Conservation (phyloP, 2,329 filamentous ascomycete species). For the Phialophora macrospora region DNA sequence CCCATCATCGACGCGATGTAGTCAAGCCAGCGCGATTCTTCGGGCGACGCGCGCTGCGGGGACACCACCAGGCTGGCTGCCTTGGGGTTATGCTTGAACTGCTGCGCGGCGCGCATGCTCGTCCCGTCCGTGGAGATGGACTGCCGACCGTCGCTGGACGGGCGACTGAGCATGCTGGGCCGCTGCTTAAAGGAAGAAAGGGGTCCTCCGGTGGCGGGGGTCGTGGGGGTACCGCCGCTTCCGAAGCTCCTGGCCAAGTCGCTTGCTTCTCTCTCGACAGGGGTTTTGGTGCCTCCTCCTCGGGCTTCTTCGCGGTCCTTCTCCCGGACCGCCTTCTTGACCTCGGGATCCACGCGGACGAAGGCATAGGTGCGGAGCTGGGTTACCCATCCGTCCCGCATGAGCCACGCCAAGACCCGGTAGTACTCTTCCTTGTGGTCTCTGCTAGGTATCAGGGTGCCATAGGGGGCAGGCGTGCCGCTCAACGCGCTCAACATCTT, state of each 20-base stretch:
- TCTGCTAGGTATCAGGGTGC: conserved; percentile 81
- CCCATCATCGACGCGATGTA: conserved; percentile 46
- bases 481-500: conserved; percentile 87
- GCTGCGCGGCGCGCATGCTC: conserved; percentile 23
- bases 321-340: conserved; percentile 78
- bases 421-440: conserved; percentile 87
- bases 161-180: conserved; percentile 34
- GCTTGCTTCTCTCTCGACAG: conserved; percentile 20
- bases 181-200: conserved; percentile 29
- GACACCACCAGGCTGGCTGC: conserved; percentile 66
- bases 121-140: conserved; percentile 36
- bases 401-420: conserved; percentile 88
- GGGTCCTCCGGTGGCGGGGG: conserved; percentile 9
- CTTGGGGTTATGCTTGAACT: conserved; percentile 33
- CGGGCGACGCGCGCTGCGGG: conserved; percentile 76
- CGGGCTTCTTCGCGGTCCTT: conserved; percentile 47
- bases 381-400: conserved; percentile 90
- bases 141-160: conserved; percentile 34
- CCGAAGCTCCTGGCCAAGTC: conserved; percentile 29
- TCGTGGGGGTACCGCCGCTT: conserved; percentile 23
- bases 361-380: conserved; percentile 91
- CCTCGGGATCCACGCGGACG: conserved; percentile 80
- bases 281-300: conserved; percentile 18
- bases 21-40: conserved; percentile 73
- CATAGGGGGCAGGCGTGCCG: conserved; percentile 79